Conservation (phyloP, 345 rosid species). For the Eucalyptus cloeziana region DNA sequence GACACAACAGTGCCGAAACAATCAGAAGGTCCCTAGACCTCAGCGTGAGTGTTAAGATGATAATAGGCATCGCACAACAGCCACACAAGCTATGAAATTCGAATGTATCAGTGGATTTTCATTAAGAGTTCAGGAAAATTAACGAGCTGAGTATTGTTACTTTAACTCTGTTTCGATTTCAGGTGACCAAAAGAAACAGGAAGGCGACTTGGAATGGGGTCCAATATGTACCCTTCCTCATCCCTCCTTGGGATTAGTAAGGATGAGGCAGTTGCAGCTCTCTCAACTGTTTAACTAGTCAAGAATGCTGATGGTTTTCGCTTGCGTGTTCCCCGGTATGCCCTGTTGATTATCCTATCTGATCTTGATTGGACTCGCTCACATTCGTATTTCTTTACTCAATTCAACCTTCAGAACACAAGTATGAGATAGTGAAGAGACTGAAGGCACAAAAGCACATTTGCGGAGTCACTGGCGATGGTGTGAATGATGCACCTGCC, state of each 20-base stretch:
- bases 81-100: not conserved
- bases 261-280: conserved; percentile 5
- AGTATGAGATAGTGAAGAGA: conserved; percentile 45
- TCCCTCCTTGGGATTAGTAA: conserved; percentile 28
- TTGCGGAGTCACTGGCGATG: conserved; percentile 55
- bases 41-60: conserved; percentile 63
- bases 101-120: not conserved
- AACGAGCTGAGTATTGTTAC: not conserved
- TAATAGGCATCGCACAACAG: conserved; percentile 6
- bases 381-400: not conserved
- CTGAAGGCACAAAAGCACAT: conserved; percentile 41
- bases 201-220: conserved; percentile 4
- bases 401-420: conserved; percentile 22
- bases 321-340: conserved; percentile 54
- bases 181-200: conserved; percentile 68
- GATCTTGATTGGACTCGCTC: not conserved
- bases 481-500: conserved; percentile 61
- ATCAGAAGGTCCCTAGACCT: conserved; percentile 49
- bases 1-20: conserved; percentile 48
- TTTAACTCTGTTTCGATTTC: not conserved
- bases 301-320: conserved; percentile 57
- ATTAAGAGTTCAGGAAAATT: not conserved
- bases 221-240: conserved; percentile 35
- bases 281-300: conserved; percentile 33
- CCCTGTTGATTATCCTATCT: not conserved